Evolutionary conservation across 2,329 filamentous ascomycete genomes (phyloP).

Genomic region (Aspergillus aculeatinus): DNA sequence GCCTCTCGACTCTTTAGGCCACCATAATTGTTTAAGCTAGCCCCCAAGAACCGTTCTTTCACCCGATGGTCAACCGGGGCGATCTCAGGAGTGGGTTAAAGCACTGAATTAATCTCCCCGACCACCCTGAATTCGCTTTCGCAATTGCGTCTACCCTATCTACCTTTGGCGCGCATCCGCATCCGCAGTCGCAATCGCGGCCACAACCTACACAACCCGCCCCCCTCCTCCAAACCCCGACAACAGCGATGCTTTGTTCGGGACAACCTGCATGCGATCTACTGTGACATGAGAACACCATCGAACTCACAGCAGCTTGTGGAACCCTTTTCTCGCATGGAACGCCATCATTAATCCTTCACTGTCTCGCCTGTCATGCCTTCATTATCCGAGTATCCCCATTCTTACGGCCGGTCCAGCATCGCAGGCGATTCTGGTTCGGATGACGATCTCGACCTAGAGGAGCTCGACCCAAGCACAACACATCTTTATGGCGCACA

Average conservation of each 20-base stretch:
- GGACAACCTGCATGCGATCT: slow-evolving; percentile 17
- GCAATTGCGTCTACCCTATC: neutral
- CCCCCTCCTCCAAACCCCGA: slow-evolving; percentile 1
- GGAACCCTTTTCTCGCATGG: slow-evolving; percentile 20
- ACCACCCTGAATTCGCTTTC: neutral
- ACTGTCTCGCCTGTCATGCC: slow-evolving; percentile 30
- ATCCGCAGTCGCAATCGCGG: neutral
- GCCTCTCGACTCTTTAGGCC: slow-evolving; percentile 18
- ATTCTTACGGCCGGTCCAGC: slow-evolving; percentile 32
- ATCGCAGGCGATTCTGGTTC: slow-evolving; percentile 38
- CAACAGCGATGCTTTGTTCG: slow-evolving; percentile 20
- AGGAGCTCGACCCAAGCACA: slow-evolving; percentile 46
- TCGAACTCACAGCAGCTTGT: slow-evolving; percentile 19
- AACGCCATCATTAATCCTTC: slow-evolving; percentile 3
- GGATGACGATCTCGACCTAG: slow-evolving; percentile 47
- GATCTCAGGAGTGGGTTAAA: neutral
- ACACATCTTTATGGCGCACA: slow-evolving; percentile 21
- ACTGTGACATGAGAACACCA: slow-evolving; percentile 27
- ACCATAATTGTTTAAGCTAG: slow-evolving; percentile 15
- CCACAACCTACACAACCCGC: neutral
- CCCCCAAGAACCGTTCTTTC: slow-evolving; percentile 5
- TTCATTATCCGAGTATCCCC: slow-evolving; percentile 38
- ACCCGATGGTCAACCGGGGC: slow-evolving; percentile 1
- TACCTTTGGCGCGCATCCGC: neutral
- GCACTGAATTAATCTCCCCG: neutral